phyloP scores from a whole-genome alignment of 2,329 filamentous ascomycete genomes.

The Aphanoascus verrucosus region DNA sequence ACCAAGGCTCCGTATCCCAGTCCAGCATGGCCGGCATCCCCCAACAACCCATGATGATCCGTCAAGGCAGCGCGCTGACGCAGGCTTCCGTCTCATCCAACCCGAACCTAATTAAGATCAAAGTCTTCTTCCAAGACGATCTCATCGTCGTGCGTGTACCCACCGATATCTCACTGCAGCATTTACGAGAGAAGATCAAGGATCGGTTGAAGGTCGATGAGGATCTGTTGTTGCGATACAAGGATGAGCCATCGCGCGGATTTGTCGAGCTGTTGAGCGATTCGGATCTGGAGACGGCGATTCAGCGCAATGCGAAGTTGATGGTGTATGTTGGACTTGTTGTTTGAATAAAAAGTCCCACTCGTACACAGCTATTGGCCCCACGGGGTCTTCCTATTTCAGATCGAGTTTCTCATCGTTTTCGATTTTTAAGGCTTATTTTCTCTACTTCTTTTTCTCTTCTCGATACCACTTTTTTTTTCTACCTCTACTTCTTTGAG shows the following conservation, averaged over 20 bases:
- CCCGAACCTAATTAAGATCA: slow-evolving; percentile 67
- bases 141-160: slow-evolving; percentile 86
- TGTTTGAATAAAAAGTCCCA: background rate
- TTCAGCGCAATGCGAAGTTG: slow-evolving; percentile 78
- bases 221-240: slow-evolving; percentile 71
- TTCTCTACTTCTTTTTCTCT: background rate
- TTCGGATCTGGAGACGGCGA: slow-evolving; percentile 66
- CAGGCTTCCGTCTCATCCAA: slow-evolving; percentile 32
- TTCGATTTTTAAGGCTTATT: background rate
- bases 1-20: slow-evolving; percentile 23
- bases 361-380: no score
- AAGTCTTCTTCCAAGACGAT: slow-evolving; percentile 86
- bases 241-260: slow-evolving; percentile 68
- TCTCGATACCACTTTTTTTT: slow-evolving; percentile 1
- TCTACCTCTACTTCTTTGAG: no score
- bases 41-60: slow-evolving; percentile 31
- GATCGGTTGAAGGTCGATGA: slow-evolving; percentile 72
- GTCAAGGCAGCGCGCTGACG: slow-evolving; percentile 45
- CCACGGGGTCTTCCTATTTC: no score
- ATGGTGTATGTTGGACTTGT: slow-evolving; percentile 53
- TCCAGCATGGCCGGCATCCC: slow-evolving; percentile 14
- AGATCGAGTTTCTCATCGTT: background rate
- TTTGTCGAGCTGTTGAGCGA: slow-evolving; percentile 67
- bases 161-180: slow-evolving; percentile 62
- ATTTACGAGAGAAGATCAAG: slow-evolving; percentile 71